Evolutionary conservation across 2,329 filamentous ascomycete species (phyloP), one percentile per base, ranked within the genome.

Genomic region (Colletotrichum sidae): DNA sequence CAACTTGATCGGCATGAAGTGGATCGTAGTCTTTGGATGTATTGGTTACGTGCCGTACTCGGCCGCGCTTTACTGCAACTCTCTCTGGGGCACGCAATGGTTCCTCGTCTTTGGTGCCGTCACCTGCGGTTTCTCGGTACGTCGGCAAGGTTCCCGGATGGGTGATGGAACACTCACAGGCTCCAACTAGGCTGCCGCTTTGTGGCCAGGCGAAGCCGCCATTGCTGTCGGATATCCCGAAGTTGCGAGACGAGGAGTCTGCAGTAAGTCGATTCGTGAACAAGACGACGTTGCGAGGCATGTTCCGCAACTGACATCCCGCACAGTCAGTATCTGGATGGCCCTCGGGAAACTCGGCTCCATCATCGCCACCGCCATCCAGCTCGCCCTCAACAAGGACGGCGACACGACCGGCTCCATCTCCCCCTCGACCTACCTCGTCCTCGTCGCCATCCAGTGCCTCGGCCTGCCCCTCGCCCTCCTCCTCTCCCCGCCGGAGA

Each of bases 301-400:
- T 25, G 1, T 25, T 25, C 25, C 15, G 7, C 2, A n/a, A 6
- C 42, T 46, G 8, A 46, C 11, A 2, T 4, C 7, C 15, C 17
- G 15, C 6, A 6, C 2, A 63, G 60, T 58, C 1, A 82, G 81
- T 4, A 85, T 85, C 37, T 86, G 83, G 83, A 79, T 86, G 8
- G 80, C 82, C 3, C 78, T 86, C 4, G 79, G 83, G 6, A 82
- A 85, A 60, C 77, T 85, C 6, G 84, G 84, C 2, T 83, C 84
- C 55, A 77, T 86, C 34, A 83, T 86, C 47, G 83, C 83, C 3
- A 78, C 81, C 2, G 80, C 83, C 0, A 84, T 86, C 37, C 81
- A 84, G 33, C 77, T 86, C 0, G 81, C 78, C 0, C 75, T 86
- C 11, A 86, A 85, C 53, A 77, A 79, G 59, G 76, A 78, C 9